Evolutionary conservation across 441 rosid genomes (phyloP), one percentile per base, ranked within the genome.

Genomic region (Brassica balearica): DNA sequence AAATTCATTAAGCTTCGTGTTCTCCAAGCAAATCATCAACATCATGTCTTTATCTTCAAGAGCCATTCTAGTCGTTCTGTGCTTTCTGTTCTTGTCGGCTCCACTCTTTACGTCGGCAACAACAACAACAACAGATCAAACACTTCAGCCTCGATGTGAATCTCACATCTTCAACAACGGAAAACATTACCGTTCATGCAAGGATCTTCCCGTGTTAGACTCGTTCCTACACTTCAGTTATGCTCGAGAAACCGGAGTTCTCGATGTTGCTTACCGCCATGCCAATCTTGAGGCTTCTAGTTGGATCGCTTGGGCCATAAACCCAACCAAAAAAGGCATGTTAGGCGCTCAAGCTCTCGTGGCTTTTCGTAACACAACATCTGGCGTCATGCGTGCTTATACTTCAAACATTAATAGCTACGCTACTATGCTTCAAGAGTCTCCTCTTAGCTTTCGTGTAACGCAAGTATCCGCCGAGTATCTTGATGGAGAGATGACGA

Each of bases 221-320:
- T 59, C 64, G 14, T 59, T 22, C 11, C 7, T 59, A 59, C 64
- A 59, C 64, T 59, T 22, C 1, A 59, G 32, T 4, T 59, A 4
- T 10, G 64, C 84, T 71, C 36, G 77, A 46, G 36, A 85, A 41
- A 84, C 84, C 80, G 74, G 86, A 66, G 82, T 86, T 23, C 84
- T 86, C 56, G 73, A 85, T 4, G 22, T 87, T 38, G 91, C 64
- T 10, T 59, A 59, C 32, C 64, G 64, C 2, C 64, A 22, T 5
- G 32, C 64, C 32, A 59, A 59, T 10, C 14, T 59, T 0, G 32
- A 59, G 64, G 22, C 64, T 4, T 22, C 64, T 22, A 59, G 32
- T 22, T 59, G 64, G 64, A 22, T 59, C 64, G 64, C 64, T 4
- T 59, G 64, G 64, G 64, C 32, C 64, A 59, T 59, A 10, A 59